Evolutionary conservation across 768 basidiomycete species (phyloP), one percentile per base, ranked within the genome.

Genomic region (Russula sp.): DNA sequence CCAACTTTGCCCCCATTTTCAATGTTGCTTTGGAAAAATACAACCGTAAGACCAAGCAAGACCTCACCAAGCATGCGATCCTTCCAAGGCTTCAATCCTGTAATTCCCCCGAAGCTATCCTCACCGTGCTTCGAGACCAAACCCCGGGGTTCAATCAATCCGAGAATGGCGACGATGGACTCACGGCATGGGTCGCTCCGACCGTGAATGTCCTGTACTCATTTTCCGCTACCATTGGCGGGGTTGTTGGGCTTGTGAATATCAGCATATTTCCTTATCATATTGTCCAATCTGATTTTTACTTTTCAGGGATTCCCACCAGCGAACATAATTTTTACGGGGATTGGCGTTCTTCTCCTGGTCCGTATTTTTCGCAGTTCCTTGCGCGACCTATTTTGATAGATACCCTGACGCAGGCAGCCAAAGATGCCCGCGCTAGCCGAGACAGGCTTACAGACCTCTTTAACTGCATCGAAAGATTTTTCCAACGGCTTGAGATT

Each of bases 291-390:
- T 24, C n/a, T 48, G 9, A 48, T 22, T 22, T 48, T 13, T 13
- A n/a, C 10, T 6, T 22, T 22, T 22, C 11, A 48, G 46, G 11
- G 4, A 22, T 22, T 48, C 5, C n/a, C n/a, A 95, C 94, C 0
- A 94, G 94, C 57, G 94, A 96, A 22, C 46, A n/a, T 48, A 22
- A 5, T 48, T 11, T 48, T 48, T 3, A n/a, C 46, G 22, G 46
- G 22, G 0, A 24, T 48, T 48, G 22, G 46, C 0, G 46, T 48
- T 48, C 46, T 48, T n/a, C n/a, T 48, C 2, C 11, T 22, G n/a
- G 22, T 48, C 22, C 3, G 46, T 48, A 10, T 48, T 22, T n/a
- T 13, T 48, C 46, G 22, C 10, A 4, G 46, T 48, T 48, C 3
- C 46, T 48, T 24, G 44, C n/a, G 5, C 10, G 10, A n/a, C 10